phyloP scores from a whole-genome alignment of 2,329 filamentous ascomycete species.

The Aspergillus pseudonomiae region DNA sequence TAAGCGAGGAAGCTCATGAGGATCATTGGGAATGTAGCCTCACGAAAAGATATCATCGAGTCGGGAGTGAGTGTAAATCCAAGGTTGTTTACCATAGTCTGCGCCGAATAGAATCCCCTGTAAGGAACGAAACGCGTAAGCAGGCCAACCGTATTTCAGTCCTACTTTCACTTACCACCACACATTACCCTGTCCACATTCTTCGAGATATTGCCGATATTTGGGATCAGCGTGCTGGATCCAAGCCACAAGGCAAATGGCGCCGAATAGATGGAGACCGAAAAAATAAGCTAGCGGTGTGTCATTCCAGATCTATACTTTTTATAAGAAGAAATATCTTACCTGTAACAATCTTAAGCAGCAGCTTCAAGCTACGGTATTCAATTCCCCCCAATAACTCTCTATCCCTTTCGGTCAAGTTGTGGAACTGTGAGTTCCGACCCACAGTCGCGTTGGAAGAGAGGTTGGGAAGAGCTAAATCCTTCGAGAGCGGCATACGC shows the following conservation, averaged over 20 bases:
- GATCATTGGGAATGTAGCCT: slow-evolving; percentile 45
- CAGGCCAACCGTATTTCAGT: neutral
- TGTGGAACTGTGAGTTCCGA: slow-evolving; percentile 51
- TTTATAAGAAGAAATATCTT: neutral
- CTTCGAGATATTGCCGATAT: slow-evolving; percentile 45
- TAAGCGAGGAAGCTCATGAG: slow-evolving; percentile 46
- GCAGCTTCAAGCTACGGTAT: slow-evolving; percentile 53
- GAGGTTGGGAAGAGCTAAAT: slow-evolving; percentile 41
- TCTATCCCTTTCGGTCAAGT: slow-evolving; percentile 46
- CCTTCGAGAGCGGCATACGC: slow-evolving; percentile 22
- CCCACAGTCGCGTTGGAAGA: slow-evolving; percentile 50
- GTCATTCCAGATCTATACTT: neutral
- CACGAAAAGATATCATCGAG: slow-evolving; percentile 55
- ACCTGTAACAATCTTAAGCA: slow-evolving; percentile 53
- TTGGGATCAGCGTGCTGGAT: slow-evolving; percentile 46
- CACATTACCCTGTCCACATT: slow-evolving; percentile 43
- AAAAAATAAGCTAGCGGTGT: slow-evolving; percentile 47
- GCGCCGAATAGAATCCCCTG: slow-evolving; percentile 54
- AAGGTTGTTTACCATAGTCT: slow-evolving; percentile 57
- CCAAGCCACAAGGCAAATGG: slow-evolving; percentile 54
- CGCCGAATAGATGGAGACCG: slow-evolving; percentile 51
- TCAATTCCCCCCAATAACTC: slow-evolving; percentile 56
- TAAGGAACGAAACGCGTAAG: too few relatives aligned
- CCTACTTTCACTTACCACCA: slow-evolving; percentile 53
- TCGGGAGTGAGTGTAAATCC: slow-evolving; percentile 60